Evolutionary conservation across 345 rosid genomes (phyloP), one percentile per base, ranked within the genome.

Genomic region (Eutrema japonicum): DNA sequence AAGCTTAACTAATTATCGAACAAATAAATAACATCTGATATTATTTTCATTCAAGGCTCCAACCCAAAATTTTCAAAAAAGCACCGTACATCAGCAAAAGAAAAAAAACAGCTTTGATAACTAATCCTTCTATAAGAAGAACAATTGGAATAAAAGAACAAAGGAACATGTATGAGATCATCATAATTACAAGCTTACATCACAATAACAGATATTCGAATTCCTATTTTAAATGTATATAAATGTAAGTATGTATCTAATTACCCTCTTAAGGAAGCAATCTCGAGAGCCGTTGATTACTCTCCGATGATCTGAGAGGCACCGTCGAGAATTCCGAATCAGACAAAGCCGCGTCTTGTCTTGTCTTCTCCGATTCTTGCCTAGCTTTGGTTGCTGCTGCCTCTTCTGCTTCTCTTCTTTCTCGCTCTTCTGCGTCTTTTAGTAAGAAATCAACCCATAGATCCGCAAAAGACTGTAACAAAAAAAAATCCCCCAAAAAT

Each of bases 381-480:
- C 79, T 83, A 51, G 76, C 78, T 74, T 82, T 86, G 9, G 54
- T 14, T 32, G 76, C 76, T 2, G 64, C 72, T 37, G 52, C 70
- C 33, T 78, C 86, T 59, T 81, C 87, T 22, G 84, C 66, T 65
- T 83, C 93, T 78, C 85, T 80, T 85, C 74, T 88, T 68, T 84
- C 97, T 64, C 90, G 84, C 70, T 89, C 90, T 72, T 89, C 91
- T 10, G 85, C 83, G 80, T 93, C 97, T 82, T 86, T 89, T 77
- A 93, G 98, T 72, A 91, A 93, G 89, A 87, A 91, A 78, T 93
- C 98, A 72, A 91, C 98, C 97, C 98, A 93, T 11, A 89, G 80
- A 83, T 93, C 96, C 74, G 96, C 89, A 74, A 93, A 85, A 14
- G 98, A 93, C 98, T 93, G 86, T 16, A 29, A 38, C 22, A 30